phyloP scores from a whole-genome alignment of 2,329 filamentous ascomycete species.

The Fusarium brachygibbosum region DNA sequence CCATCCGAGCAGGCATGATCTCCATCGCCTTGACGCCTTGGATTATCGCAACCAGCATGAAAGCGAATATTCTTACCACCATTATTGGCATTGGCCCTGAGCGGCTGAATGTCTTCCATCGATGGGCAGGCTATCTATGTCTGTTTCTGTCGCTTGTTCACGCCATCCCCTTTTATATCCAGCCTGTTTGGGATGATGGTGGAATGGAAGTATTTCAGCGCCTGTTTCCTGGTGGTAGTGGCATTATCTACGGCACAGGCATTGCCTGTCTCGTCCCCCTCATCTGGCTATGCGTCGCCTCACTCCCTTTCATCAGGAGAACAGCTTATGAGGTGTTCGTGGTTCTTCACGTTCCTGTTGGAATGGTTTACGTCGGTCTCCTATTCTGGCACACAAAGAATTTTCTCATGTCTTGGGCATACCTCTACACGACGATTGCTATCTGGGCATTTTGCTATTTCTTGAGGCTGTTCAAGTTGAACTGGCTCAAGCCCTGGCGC shows the following conservation, averaged over 20 bases:
- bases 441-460: slow-evolving; percentile 84
- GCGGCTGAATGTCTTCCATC: slow-evolving; percentile 90
- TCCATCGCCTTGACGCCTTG: slow-evolving; percentile 92
- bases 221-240: slow-evolving; percentile 74
- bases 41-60: slow-evolving; percentile 91
- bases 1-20: slow-evolving; percentile 90
- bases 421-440: slow-evolving; percentile 83
- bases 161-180: slow-evolving; percentile 89
- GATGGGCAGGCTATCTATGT: slow-evolving; percentile 91
- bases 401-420: slow-evolving; percentile 89
- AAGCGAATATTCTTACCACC: slow-evolving; percentile 86
- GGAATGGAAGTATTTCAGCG: slow-evolving; percentile 78
- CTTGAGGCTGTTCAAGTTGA: slow-evolving; percentile 84
- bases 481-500: slow-evolving; percentile 87
- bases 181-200: slow-evolving; percentile 85
- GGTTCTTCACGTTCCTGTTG: slow-evolving; percentile 83
- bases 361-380: slow-evolving; percentile 83
- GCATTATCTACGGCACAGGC: slow-evolving; percentile 87
- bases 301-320: slow-evolving; percentile 81
- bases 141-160: slow-evolving; percentile 87
- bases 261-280: slow-evolving; percentile 85
- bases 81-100: slow-evolving; percentile 94
- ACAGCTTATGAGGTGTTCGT: slow-evolving; percentile 90
- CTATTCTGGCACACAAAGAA: slow-evolving; percentile 98
- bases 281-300: slow-evolving; percentile 85